Evolutionary conservation across 768 basidiomycete species (phyloP), one percentile per base, ranked within the genome.

Genomic region (Xerocomus potaroensis): DNA sequence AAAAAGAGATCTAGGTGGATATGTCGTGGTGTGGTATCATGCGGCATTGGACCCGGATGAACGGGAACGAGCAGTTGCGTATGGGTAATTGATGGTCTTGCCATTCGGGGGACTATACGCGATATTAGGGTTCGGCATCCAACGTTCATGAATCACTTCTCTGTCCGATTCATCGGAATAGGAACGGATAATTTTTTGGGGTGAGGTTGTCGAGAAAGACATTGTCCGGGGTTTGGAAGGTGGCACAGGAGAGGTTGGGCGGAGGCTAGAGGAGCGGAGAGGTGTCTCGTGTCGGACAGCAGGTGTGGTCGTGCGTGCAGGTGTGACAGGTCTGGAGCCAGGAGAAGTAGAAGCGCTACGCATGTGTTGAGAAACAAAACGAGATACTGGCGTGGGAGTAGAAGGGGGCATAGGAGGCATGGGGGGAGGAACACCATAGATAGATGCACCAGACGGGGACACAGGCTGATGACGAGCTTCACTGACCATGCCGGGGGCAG

Each of bases 101-200:
- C 71, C 63, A 4, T 57, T 62, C 16, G 68, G 71, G 8, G 71
- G 71, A 33, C 71, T 65, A 43, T 65, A 64, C 30, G 65, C 64
- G 43, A 66, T 27, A 19, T 66, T 62, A 32, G 63, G 57, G 24
- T 75, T 73, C 12, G 84, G 84, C 36, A 84, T 69, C 84, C 84
- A 85, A 50, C 80, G 75, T 59, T 84, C 76, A 49, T 77, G 81
- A 35, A 81, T 77, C 62, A 71, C 68, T 53, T 76, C 70, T 55
- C 64, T 66, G 48, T 69, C 69, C 53, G 82, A 84, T 69, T 84
- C 83, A 59, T 86, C 84, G 44, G 81, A 81, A 50, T 78, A 72
- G 27, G 81, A 78, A 43, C 83, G 77, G 41, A 56, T 62, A 66
- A 82, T 76, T 72, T 78, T 80, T 38, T 76, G 74, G 43, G 81